phyloP scores from a whole-genome alignment of 768 basidiomycete genomes.

The Cystofilobasidium capitatum region DNA sequence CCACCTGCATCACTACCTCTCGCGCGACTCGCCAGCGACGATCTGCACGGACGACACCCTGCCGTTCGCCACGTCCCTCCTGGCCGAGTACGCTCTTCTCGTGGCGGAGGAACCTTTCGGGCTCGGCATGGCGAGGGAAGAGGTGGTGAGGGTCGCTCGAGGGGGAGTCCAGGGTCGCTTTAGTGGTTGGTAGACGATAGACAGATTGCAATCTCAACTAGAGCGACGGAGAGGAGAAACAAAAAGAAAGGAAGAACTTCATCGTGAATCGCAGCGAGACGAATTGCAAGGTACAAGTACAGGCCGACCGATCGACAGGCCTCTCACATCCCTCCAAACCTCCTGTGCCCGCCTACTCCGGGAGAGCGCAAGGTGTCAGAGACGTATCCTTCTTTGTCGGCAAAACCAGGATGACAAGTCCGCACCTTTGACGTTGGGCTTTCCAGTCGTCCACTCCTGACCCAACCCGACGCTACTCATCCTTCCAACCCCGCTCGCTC shows the following conservation, averaged over 20 bases:
- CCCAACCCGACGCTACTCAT: slow-evolving; percentile 11
- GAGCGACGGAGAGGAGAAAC: too few relatives aligned
- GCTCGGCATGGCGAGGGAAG: slow-evolving; percentile 53
- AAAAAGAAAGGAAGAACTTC: too few relatives aligned
- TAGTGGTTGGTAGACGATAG: slow-evolving; percentile 9
- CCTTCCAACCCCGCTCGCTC: background rate
- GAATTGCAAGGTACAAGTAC: too few relatives aligned
- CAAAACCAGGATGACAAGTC: too few relatives aligned
- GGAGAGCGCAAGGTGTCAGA: too few relatives aligned
- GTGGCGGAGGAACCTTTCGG: slow-evolving; percentile 63
- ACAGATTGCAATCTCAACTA: too few relatives aligned
- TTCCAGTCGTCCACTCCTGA: too few relatives aligned
- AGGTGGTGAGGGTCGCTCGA: slow-evolving; percentile 51
- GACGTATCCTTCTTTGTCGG: too few relatives aligned
- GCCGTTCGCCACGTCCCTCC: slow-evolving; percentile 62
- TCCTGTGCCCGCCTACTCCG: too few relatives aligned
- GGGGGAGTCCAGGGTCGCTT: slow-evolving; percentile 52
- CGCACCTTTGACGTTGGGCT: too few relatives aligned
- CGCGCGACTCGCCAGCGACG: slow-evolving; percentile 55
- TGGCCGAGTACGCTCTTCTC: slow-evolving; percentile 70
- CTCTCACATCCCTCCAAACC: background rate
- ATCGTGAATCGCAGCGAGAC: too few relatives aligned
- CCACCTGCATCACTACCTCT: slow-evolving; percentile 60
- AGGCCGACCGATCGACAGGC: too few relatives aligned
- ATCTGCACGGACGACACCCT: slow-evolving; percentile 79